Evolutionary conservation across 2,329 filamentous ascomycete species (phyloP).

Genomic region (Paramyrothecium roridum): DNA sequence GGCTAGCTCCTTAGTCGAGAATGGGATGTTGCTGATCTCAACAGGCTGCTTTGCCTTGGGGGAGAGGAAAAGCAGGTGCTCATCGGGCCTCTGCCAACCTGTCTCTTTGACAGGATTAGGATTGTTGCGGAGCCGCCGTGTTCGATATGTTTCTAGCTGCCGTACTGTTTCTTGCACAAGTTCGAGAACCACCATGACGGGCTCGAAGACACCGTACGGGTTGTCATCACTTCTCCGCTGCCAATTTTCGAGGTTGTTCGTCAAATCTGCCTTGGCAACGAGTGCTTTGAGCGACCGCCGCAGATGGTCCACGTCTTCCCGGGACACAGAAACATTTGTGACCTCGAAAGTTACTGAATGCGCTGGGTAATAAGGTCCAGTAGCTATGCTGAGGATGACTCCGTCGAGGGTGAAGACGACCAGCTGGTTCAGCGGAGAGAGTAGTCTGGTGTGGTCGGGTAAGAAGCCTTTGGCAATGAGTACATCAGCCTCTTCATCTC

Average conservation of each 20-base stretch:
- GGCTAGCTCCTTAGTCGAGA: constrained; percentile 12
- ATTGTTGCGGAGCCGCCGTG: background rate
- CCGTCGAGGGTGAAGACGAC: constrained; percentile 16
- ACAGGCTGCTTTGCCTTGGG: background rate
- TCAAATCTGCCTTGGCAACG: constrained; percentile 8
- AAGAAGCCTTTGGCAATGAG: constrained; percentile 18
- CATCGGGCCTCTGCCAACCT: background rate
- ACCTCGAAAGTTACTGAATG: constrained; percentile 12
- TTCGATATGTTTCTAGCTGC: background rate
- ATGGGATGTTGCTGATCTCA: background rate
- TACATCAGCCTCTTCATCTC: constrained; percentile 22
- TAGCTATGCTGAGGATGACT: constrained; percentile 16
- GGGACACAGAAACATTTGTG: constrained; percentile 11
- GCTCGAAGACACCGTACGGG: constrained; percentile 18
- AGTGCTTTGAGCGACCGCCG: constrained; percentile 10
- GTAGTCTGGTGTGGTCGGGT: constrained; percentile 11
- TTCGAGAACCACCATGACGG: background rate
- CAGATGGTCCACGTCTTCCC: constrained; percentile 14
- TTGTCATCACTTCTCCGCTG: constrained; percentile 10
- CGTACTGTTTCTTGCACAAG: background rate
- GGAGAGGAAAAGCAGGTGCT: background rate
- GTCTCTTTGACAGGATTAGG: background rate
- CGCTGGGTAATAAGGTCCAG: constrained; percentile 17
- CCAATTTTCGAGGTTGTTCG: constrained; percentile 18
- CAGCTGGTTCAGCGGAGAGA: constrained; percentile 12